Percentiles rank a stretch among this genome's conserved stretches.
Conservation (phyloP, 768 basidiomycete genomes). For the Mycena leptocephala region DNA sequence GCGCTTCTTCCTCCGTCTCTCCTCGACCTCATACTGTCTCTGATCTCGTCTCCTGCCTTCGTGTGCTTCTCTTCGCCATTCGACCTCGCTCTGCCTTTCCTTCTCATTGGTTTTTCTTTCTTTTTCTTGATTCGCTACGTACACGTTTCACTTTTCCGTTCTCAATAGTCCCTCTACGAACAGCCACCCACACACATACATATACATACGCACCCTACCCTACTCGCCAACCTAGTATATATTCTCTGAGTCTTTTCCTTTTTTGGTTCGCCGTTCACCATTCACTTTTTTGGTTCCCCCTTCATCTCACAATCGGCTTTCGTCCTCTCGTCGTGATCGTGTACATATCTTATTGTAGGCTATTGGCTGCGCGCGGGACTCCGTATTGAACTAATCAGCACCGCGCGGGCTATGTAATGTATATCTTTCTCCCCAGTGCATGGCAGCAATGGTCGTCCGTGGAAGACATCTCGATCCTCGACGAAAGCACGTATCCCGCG, state of each 20-base stretch:
- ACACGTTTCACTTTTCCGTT: neutral
- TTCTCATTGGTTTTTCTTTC: neutral
- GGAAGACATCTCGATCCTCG: too few species aligned
- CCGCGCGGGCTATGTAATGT: slow-evolving; percentile 10
- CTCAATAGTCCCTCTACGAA: neutral
- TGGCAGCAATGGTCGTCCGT: too few species aligned
- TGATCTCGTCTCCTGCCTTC: neutral
- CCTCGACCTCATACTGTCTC: neutral
- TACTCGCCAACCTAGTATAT: neutral
- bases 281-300: neutral
- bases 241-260: neutral
- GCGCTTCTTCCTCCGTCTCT: neutral
- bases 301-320: neutral
- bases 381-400: neutral
- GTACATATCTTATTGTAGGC: slow-evolving; percentile 29
- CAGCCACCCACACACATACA: neutral
- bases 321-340: neutral
- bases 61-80: neutral
- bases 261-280: neutral
- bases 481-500: neutral
- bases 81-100: neutral
- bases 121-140: neutral
- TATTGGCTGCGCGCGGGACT: slow-evolving; percentile 12
- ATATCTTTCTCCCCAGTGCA: neutral
- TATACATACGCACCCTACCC: neutral